Evolutionary conservation across 108 stramenopile species (phyloP).

Genomic region (Discostella stelligeroides): DNA sequence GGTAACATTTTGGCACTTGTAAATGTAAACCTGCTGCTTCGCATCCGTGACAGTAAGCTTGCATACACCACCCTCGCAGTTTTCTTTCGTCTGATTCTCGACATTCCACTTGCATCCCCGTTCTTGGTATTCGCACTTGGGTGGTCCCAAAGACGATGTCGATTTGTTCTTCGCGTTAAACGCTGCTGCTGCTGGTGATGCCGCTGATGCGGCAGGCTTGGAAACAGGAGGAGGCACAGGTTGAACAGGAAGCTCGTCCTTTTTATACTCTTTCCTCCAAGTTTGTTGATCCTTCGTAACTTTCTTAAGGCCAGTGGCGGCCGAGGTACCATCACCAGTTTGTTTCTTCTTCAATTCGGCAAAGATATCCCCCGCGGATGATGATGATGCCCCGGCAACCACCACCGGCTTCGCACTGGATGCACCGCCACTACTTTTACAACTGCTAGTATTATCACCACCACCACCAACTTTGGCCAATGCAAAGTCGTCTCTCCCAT

Average conservation of each 20-base stretch:
- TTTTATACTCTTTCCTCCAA: conserved; percentile 93
- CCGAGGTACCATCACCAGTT: conserved; percentile 75
- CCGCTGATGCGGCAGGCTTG: conserved; percentile 2
- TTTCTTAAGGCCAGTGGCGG: conserved; percentile 92
- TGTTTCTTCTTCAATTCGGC: conserved; percentile 72
- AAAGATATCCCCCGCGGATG: conserved; percentile 70
- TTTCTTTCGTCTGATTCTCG: conserved; percentile 90
- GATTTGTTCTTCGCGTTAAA: conserved; percentile 52
- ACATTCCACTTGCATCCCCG: conserved; percentile 93
- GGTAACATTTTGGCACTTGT: conserved; percentile 89
- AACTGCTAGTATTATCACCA: no score
- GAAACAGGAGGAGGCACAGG: conserved; percentile 10
- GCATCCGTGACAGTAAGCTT: conserved; percentile 84
- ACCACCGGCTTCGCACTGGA: conserved; percentile 40
- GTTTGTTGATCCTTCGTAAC: conserved; percentile 95
- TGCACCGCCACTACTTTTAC: conserved; percentile 47
- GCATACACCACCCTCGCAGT: conserved; percentile 68
- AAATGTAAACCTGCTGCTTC: conserved; percentile 89
- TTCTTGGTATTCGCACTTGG: conserved; percentile 87
- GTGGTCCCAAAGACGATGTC: conserved; percentile 58
- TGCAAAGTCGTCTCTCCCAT: conserved; percentile 67
- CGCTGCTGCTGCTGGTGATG: conserved; percentile 20
- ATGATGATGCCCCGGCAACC: conserved; percentile 59
- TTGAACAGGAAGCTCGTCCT: conserved; percentile 17
- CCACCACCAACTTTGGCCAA: conserved; percentile 67